Evolutionary conservation across 192 early-diverging fungal genomes (phyloP).

Genomic region (Gonapodya prolifera): DNA sequence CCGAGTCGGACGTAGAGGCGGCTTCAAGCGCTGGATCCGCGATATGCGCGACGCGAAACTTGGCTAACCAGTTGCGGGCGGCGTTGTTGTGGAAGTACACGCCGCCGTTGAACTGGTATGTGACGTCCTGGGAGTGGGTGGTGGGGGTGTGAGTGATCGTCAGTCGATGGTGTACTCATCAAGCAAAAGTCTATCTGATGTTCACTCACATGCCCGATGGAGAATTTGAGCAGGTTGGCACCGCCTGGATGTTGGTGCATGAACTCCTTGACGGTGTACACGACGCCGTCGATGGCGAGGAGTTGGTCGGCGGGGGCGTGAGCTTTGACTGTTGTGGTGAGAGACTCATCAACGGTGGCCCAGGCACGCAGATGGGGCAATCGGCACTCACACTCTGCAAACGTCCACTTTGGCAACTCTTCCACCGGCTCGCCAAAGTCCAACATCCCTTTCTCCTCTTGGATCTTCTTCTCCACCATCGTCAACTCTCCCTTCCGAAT

Average conservation of each 20-base stretch:
- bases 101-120: too few species aligned
- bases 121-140: too few species aligned
- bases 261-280: slow-evolving; percentile 72
- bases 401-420: slow-evolving; percentile 39
- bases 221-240: slow-evolving; percentile 46
- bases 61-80: too few species aligned
- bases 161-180: too few species aligned
- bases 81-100: slow-evolving; percentile 84
- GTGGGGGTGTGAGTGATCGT: too few species aligned
- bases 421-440: slow-evolving; percentile 60
- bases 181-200: too few species aligned
- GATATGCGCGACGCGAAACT: too few species aligned
- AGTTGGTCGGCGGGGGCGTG: slow-evolving; percentile 54
- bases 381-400: slow-evolving; percentile 25
- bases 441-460: slow-evolving; percentile 37
- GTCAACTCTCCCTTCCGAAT: slow-evolving; percentile 58
- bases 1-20: too few species aligned
- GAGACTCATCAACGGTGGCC: slow-evolving; percentile 1
- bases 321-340: slow-evolving; percentile 48
- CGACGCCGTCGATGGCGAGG: slow-evolving; percentile 68
- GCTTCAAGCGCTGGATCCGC: too few species aligned
- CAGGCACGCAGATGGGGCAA: too few species aligned
- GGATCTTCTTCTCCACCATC: slow-evolving; percentile 71
- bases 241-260: slow-evolving; percentile 84
- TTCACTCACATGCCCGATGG: slow-evolving; percentile 69